Conservation (phyloP, 1,284 basidiomycete genomes). For the Puccinia polysora region DNA sequence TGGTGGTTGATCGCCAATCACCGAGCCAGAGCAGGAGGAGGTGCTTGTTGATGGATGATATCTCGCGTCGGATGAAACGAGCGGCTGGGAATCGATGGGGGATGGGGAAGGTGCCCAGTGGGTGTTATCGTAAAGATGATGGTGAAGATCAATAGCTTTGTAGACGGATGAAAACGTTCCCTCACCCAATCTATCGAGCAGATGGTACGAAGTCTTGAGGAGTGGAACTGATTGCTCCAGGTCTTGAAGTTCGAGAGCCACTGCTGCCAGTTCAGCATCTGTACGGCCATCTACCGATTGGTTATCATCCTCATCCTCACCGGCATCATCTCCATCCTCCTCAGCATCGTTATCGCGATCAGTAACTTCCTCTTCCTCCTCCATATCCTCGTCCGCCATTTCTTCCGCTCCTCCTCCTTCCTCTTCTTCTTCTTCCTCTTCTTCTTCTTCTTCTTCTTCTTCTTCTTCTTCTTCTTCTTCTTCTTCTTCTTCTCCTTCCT, state of each 20-base stretch:
- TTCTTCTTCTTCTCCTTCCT: slow-evolving; percentile 61
- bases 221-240: slow-evolving; percentile 60
- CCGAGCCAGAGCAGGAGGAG: slow-evolving; percentile 23
- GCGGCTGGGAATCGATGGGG: background rate
- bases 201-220: slow-evolving; percentile 66
- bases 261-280: slow-evolving; percentile 52
- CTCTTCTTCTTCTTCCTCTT: slow-evolving; percentile 37
- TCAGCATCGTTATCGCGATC: slow-evolving; percentile 52
- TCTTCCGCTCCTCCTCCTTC: background rate
- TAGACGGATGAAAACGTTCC: slow-evolving; percentile 97
- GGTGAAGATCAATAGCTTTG: slow-evolving; percentile 82
- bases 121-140: slow-evolving; percentile 52
- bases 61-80: slow-evolving; percentile 16
- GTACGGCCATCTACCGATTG: slow-evolving; percentile 56
- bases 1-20: slow-evolving; percentile 15
- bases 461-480: slow-evolving; percentile 61
- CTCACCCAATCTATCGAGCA: slow-evolving; percentile 87
- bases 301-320: slow-evolving; percentile 55
- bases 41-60: slow-evolving; percentile 25
- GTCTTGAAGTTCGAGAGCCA: slow-evolving; percentile 61
- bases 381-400: background rate
- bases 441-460: slow-evolving; percentile 47
- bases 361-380: slow-evolving; percentile 1
- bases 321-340: slow-evolving; percentile 50
- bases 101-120: slow-evolving; percentile 9